phyloP scores from a whole-genome alignment of 495 filamentous ascomycete genomes.

The Hypoxylon fuscum region DNA sequence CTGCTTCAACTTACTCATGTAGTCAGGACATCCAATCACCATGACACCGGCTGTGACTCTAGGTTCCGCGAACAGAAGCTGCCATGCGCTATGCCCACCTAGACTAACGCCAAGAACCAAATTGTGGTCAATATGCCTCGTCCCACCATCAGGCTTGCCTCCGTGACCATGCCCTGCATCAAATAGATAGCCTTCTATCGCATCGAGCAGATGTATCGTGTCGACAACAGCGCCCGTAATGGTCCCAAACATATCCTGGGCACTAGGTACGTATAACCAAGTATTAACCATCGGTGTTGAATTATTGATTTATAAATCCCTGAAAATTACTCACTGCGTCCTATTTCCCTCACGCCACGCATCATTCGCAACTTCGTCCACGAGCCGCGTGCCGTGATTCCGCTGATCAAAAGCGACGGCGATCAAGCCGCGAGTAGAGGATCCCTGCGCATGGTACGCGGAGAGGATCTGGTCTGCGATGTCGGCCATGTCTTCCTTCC shows the following conservation, averaged over 20 bases:
- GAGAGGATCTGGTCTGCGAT: conserved; percentile 49
- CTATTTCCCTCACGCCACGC: conserved; percentile 83
- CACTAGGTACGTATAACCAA: conserved; percentile 40
- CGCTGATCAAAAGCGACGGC: conserved; percentile 87
- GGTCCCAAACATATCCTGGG: conserved; percentile 49
- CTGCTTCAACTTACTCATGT: conserved; percentile 59
- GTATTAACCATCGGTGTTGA: too few species aligned
- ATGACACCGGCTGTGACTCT: conserved; percentile 77
- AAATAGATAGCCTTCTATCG: conserved; percentile 80
- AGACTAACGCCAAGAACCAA: conserved; percentile 83
- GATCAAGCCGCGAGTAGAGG: conserved; percentile 64
- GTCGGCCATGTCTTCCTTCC: conserved; percentile 72
- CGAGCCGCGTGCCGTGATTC: conserved; percentile 82
- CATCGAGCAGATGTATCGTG: conserved; percentile 73
- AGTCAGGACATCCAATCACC: conserved; percentile 92
- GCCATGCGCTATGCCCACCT: conserved; percentile 90
- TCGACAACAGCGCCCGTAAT: conserved; percentile 76
- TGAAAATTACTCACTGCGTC: conserved; percentile 71
- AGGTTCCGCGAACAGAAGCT: conserved; percentile 78
- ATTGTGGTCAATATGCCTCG: conserved; percentile 68
- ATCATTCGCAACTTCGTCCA: conserved; percentile 68
- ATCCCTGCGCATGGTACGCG: conserved; percentile 42
- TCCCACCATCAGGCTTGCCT: conserved; percentile 18
- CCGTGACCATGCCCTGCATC: conserved; percentile 50
- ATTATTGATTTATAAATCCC: conserved; percentile 80